Base-by-base conservation (phyloP, 805 yeast species). In the Cyberlindnera mrakii region DNA sequence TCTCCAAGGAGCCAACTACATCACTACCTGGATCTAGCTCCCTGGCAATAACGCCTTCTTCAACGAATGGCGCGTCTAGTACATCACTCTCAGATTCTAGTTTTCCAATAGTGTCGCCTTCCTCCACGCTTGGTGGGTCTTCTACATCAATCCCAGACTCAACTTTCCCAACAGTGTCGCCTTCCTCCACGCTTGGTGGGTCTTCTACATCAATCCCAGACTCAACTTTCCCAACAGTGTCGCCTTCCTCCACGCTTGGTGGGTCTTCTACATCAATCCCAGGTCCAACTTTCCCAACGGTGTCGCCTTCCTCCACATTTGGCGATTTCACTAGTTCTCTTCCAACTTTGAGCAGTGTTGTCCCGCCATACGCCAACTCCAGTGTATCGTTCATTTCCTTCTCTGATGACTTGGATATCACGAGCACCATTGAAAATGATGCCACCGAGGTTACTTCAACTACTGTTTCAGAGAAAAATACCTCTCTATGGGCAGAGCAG, bases 1-100 rank as follows among this genome's bases (percentile, higher is more conserved):
- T 41, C 41, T 42, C 50, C 18, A 49, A 50, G 39, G 15, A 39
- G 29, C 38, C 52, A 23, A 17, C 30, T 9, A 18, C 14, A 6
- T 23, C 27, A 23, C 11, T 23, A 4, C 2, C 3, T 2, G 18
- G 16, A 35, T 25, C 30, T 13, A 31, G 33, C 14, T 27, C 29
- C 34, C 35, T 35, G 8, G 15, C 18, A 10, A 5, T 42, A 17
- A 7, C 36, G 6, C 35, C 43, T 30, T 29, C 32, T 4, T n/a
- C 30, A 11, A 8, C 29, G 6, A 13, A 19, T 27, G n/a, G 27
- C 7, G 35, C 30, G 3, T 35, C 43, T 30, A 33, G 29, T 20
- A 27, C 14, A 10, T 23, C 27, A 9, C 5, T 23, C 27, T 3
- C 10, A 6, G 18, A 19, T 33, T 25, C 25, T 18, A 35, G 33